Conservation (phyloP, 2,329 filamentous ascomycete genomes). For the Fusarium robinianum region DNA sequence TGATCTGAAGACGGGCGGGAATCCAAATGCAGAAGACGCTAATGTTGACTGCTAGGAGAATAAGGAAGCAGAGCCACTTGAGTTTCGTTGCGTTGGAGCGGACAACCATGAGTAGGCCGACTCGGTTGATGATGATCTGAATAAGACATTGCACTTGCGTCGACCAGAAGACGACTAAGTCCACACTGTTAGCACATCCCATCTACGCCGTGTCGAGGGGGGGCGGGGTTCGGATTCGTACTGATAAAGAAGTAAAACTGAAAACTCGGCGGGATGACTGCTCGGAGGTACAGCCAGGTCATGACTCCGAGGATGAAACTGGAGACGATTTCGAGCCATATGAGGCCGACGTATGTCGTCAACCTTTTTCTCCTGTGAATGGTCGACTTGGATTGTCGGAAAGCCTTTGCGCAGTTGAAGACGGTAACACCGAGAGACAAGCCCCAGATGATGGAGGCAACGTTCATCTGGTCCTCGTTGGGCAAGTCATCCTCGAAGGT, state of each 20-base stretch:
- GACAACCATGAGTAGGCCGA: slow-evolving; percentile 50
- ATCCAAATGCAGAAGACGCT: slow-evolving; percentile 57
- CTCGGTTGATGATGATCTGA: slow-evolving; percentile 57
- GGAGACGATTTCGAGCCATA: slow-evolving; percentile 31
- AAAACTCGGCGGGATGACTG: slow-evolving; percentile 38
- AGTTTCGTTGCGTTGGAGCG: slow-evolving; percentile 39
- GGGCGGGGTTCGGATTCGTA: slow-evolving; percentile 28
- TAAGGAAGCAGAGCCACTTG: slow-evolving; percentile 48
- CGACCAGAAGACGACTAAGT: slow-evolving; percentile 37
- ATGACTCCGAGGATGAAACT: slow-evolving; percentile 29
- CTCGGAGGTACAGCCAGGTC: slow-evolving; percentile 29
- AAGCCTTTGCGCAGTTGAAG: slow-evolving; percentile 31
- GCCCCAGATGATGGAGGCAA: slow-evolving; percentile 33
- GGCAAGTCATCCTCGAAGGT: slow-evolving; percentile 20
- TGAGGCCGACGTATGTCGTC: slow-evolving; percentile 23
- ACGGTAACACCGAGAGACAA: slow-evolving; percentile 29
- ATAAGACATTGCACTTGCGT: slow-evolving; percentile 50
- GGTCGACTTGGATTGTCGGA: slow-evolving; percentile 24
- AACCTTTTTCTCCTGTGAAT: slow-evolving; percentile 22
- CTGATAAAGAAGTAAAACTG: slow-evolving; percentile 33
- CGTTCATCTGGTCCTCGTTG: slow-evolving; percentile 25
- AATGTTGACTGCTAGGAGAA: slow-evolving; percentile 52
- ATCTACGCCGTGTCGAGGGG: fast-evolving
- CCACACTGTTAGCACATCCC: slow-evolving; percentile 4
- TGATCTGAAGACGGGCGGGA: slow-evolving; percentile 50